Evolutionary conservation across 2,329 filamentous ascomycete species (phyloP).

Genomic region (Nigrograna mackinnonii): DNA sequence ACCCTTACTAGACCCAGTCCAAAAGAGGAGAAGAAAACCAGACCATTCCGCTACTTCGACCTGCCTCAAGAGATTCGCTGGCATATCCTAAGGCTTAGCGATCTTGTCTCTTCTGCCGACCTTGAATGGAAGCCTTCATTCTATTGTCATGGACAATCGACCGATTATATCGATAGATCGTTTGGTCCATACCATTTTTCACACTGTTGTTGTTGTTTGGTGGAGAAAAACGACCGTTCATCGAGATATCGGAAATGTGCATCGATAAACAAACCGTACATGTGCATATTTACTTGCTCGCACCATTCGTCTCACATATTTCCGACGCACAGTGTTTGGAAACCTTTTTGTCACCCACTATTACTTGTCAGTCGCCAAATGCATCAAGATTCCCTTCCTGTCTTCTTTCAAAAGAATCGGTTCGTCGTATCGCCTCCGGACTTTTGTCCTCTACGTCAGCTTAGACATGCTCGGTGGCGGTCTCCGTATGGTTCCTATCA

Average conservation of each 20-base stretch:
- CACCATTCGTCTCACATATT: conserved; percentile 1
- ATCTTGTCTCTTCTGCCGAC: conserved; percentile 5
- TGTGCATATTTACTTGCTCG: conserved; percentile 4
- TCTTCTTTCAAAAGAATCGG: conserved; percentile 8
- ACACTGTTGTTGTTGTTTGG: background rate
- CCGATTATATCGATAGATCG: background rate
- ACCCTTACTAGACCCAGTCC: background rate
- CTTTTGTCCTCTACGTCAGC: no score
- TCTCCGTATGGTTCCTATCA: no score
- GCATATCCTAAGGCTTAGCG: conserved; percentile 6
- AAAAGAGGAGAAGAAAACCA: background rate
- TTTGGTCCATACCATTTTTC: background rate
- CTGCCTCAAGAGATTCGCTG: conserved; percentile 10
- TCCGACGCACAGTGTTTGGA: background rate
- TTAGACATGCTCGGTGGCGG: no score
- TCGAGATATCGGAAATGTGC: background rate
- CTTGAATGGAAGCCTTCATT: conserved; percentile 9
- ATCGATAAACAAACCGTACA: no score
- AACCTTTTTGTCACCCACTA: no score
- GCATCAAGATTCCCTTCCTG: conserved; percentile 5
- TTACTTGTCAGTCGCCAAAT: conserved; percentile 12
- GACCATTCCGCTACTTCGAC: conserved; percentile 9
- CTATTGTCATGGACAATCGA: no score
- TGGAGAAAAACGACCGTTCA: background rate
- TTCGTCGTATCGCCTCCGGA: conserved; percentile 8